phyloP scores from a whole-genome alignment of 805 yeast species.

The Kuraishia ogatae region DNA sequence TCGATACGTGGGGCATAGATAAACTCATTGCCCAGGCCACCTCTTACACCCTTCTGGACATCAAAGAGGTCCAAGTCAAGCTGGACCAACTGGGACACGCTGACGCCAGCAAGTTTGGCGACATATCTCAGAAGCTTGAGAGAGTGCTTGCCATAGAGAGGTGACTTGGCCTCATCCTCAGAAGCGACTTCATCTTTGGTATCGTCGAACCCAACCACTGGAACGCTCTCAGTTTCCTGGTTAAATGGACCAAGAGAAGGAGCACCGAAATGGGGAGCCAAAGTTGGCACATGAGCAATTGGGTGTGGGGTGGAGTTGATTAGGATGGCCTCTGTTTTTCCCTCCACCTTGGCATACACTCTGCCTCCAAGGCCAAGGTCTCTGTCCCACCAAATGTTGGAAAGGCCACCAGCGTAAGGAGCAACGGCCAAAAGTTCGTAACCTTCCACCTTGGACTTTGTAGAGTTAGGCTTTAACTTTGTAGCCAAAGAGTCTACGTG shows the following conservation, averaged over 20 bases:
- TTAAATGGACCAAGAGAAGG: conserved; percentile 67
- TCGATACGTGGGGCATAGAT: conserved; percentile 78
- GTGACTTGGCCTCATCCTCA: conserved; percentile 53
- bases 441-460: conserved; percentile 56
- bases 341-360: conserved; percentile 40
- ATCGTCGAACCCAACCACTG: conserved; percentile 56
- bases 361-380: conserved; percentile 83
- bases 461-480: conserved; percentile 64
- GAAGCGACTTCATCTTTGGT: conserved; percentile 35
- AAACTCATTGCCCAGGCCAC: conserved; percentile 73
- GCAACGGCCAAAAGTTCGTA: conserved; percentile 77
- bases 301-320: conserved; percentile 58
- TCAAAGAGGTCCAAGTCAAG: conserved; percentile 76
- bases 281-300: conserved; percentile 72
- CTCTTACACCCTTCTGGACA: conserved; percentile 69
- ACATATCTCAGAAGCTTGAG: conserved; percentile 60
- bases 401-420: conserved; percentile 69
- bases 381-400: conserved; percentile 70
- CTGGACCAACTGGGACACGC: conserved; percentile 55
- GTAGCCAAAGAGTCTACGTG: conserved; percentile 70
- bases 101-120: conserved; percentile 49
- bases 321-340: conserved; percentile 21
- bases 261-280: conserved; percentile 83
- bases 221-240: conserved; percentile 69
- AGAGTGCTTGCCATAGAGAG: conserved; percentile 61